Evolutionary conservation across 305 asterid genomes (phyloP).

Genomic region (Solanum hybrid): DNA sequence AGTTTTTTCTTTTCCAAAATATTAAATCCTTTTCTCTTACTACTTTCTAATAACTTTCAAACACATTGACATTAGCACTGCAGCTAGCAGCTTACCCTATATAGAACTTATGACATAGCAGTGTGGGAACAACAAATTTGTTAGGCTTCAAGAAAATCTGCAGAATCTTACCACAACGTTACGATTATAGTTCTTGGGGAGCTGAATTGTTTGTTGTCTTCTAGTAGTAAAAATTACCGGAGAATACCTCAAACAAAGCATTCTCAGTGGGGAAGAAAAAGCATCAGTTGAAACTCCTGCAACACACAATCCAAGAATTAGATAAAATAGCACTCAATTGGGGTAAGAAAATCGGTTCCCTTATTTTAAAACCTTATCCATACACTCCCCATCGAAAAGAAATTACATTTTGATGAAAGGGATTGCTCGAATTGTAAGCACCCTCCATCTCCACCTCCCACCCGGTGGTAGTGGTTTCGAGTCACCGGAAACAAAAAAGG

Average conservation of each 20-base stretch:
- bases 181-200: slow-evolving; percentile 13
- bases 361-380: background rate
- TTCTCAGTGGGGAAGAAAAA: slow-evolving; percentile 18
- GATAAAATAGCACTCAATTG: background rate
- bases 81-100: background rate
- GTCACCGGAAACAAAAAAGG: background rate
- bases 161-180: slow-evolving; percentile 40
- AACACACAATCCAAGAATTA: background rate
- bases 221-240: slow-evolving; percentile 25
- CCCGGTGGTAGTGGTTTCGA: background rate
- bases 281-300: background rate
- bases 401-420: no score
- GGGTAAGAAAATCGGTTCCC: background rate
- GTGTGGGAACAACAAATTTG: background rate
- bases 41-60: background rate
- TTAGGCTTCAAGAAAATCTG: background rate
- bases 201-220: slow-evolving; percentile 19
- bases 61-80: background rate
- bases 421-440: background rate
- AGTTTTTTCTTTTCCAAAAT: background rate
- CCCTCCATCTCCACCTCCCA: background rate
- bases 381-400: background rate
- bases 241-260: slow-evolving; percentile 54
- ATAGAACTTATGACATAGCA: background rate
- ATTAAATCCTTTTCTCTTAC: background rate